A percentile compares a stretch with the other conserved stretches of the same genome.
phyloP scores from a whole-genome alignment of 2,329 filamentous ascomycete species.

The Aureobasidium vineae region DNA sequence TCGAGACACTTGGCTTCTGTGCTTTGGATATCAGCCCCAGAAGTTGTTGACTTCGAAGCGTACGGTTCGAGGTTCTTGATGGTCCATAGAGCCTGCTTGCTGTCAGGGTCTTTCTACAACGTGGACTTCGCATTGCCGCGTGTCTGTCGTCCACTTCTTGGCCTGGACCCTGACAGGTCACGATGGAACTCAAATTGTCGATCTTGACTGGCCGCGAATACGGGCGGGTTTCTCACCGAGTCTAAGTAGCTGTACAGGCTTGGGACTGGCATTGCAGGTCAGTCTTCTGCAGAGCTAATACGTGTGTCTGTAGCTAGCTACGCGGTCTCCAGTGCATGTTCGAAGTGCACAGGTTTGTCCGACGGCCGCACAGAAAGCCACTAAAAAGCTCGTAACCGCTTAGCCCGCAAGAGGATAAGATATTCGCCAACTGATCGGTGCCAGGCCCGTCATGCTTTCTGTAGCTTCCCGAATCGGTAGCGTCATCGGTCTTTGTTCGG shows the following conservation, averaged over 20 bases:
- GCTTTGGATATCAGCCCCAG: neutral
- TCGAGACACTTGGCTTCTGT: neutral
- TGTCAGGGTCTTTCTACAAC: neutral
- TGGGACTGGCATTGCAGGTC: neutral
- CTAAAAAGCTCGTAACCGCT: neutral
- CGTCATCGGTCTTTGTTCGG: slow-evolving; percentile 19
- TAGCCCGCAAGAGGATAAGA: neutral
- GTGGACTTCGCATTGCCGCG: neutral
- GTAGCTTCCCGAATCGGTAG: neutral
- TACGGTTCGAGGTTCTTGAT: neutral
- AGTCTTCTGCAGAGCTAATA: neutral
- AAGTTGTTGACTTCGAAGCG: neutral
- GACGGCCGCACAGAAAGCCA: neutral
- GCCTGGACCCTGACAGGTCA: slow-evolving; percentile 19
- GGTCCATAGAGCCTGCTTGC: neutral
- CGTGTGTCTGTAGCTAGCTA: neutral
- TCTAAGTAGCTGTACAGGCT: neutral
- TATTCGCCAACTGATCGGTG: neutral
- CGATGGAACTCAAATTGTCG: slow-evolving; percentile 10
- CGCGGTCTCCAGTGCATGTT: neutral
- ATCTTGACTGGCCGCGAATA: neutral
- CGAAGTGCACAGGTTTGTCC: neutral
- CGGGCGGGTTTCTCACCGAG: neutral
- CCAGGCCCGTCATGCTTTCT: neutral
- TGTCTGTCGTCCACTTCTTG: neutral